Percentiles rank a stretch among this genome's conserved stretches.
These are phyloP conservation scores for Pestalotiopsis sp. DNA, from an alignment of 2,329 filamentous ascomycete genomes.

Conservation along the genomic window DNA sequence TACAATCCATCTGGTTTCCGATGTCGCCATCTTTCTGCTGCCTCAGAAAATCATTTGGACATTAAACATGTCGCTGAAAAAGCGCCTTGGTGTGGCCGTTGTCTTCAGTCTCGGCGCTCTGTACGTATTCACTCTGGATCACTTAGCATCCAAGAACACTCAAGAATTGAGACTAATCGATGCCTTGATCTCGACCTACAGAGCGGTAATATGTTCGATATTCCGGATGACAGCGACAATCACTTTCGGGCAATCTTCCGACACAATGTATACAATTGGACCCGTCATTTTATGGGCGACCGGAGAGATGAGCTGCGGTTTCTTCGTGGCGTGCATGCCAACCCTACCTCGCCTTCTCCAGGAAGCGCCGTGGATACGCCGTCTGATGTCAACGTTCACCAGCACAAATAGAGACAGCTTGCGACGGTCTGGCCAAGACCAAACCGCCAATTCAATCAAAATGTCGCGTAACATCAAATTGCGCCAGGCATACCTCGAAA, in stretches of 20 bases:
- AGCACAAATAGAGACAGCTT: background rate
- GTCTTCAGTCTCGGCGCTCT: conserved; percentile 29
- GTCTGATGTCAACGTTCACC: background rate
- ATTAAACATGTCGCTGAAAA: conserved; percentile 28
- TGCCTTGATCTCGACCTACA: background rate
- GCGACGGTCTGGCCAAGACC: background rate
- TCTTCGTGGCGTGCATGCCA: conserved; percentile 43
- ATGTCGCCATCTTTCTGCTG: conserved; percentile 28
- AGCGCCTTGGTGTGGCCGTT: conserved; percentile 26
- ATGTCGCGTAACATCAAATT: background rate
- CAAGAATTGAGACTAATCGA: background rate
- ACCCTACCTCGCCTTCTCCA: conserved; percentile 41
- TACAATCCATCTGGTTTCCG: conserved; percentile 24
- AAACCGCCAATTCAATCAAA: background rate
- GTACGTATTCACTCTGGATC: too few species aligned
- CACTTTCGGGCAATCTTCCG: conserved; percentile 17
- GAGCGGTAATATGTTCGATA: conserved; percentile 15
- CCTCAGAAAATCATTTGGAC: conserved; percentile 32
- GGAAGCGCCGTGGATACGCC: conserved; percentile 16
- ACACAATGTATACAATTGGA: conserved; percentile 40
- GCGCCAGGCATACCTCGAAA: background rate
- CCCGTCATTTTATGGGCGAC: conserved; percentile 45
- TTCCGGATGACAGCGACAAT: conserved; percentile 14
- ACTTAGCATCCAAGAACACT: too few species aligned
- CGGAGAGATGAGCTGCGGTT: conserved; percentile 48